phyloP scores from a whole-genome alignment of 2,329 filamentous ascomycete species.

The Talaromyces amestolkiae region DNA sequence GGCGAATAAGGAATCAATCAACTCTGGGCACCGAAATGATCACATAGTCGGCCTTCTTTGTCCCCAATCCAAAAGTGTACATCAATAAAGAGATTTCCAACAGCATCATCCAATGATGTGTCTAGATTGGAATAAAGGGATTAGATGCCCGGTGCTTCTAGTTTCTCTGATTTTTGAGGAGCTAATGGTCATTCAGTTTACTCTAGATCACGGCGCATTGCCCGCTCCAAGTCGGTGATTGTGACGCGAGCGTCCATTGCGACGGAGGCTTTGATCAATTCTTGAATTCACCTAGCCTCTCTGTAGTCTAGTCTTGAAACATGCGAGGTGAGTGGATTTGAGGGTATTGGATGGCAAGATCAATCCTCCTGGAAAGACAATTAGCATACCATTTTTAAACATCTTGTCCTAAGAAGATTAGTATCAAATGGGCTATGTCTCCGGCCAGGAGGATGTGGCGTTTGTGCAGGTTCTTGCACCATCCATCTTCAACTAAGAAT shows the following conservation, averaged over 20 bases:
- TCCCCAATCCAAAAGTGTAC: no score
- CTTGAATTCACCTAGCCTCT: not conserved
- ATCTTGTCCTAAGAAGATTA: slow-evolving; percentile 4
- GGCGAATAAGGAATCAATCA: not conserved
- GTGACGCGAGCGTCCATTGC: not conserved
- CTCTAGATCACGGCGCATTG: no score
- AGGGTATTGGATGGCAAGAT: slow-evolving; percentile 7
- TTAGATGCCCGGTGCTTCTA: no score
- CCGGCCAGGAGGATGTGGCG: slow-evolving; percentile 1
- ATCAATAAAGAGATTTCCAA: no score
- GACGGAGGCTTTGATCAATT: slow-evolving; percentile 5
- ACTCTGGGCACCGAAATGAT: no score
- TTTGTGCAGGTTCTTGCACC: slow-evolving; percentile 1
- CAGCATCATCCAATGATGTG: no score
- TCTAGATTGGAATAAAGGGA: no score
- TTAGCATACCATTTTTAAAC: no score
- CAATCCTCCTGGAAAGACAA: slow-evolving; percentile 4
- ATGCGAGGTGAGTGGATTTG: not conserved
- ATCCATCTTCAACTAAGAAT: not conserved
- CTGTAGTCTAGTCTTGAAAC: slow-evolving; percentile 1
- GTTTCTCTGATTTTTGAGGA: no score
- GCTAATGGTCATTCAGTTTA: no score
- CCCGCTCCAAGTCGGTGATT: not conserved
- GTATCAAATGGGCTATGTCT: slow-evolving; percentile 1
- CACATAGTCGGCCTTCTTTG: no score